Evolutionary conservation across 2,329 filamentous ascomycete genomes (phyloP), one percentile per base, ranked within the genome.

Genomic region (Pyricularia pennisetigena): DNA sequence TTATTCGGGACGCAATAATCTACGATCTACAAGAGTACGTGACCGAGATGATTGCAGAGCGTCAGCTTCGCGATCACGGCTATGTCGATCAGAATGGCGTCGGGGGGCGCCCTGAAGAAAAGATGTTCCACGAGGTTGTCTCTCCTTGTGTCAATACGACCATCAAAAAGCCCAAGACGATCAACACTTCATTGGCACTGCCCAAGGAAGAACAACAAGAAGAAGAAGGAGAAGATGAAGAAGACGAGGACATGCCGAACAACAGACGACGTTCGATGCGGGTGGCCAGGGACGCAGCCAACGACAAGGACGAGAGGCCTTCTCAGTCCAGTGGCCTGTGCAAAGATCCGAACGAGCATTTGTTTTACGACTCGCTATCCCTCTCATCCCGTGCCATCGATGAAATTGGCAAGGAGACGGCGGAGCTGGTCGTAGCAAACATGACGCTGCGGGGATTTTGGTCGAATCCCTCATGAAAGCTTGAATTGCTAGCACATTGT

Each of bases 361-460:
- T 88, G 2, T 87, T 86, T 73, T 83, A 81, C 74, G 83, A 84
- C 65, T 76, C 78, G 0, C 85, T 85, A 61, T 82, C 78, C 0
- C 74, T 86, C 4, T 77, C 77, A 16, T 70, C 71, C 57, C 73
- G 75, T 26, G 80, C 77, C 20, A 78, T 81, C 4, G 68, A 71
- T 14, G 66, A 65, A 5, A 65, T 59, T 12, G 63, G 41, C 20
- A 54, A 54, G 41, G 67, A 64, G 63, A 68, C 54, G 41, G 62
- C 62, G 20, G 67, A 68, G 63, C 63, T 65, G 7, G 29, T 68
- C 20, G 54, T 59, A 26, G 23, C 63, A 28, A 68, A 68, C 63
- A 65, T 65, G 62, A 65, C 67, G 10, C 67, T 68, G 8, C 41
- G 66, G 14, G 29, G 29, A 7, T 67, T 62, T 57, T 67, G 66